Conservation (phyloP, 2,329 filamentous ascomycete genomes). For the Aspergillus fumigatus region DNA sequence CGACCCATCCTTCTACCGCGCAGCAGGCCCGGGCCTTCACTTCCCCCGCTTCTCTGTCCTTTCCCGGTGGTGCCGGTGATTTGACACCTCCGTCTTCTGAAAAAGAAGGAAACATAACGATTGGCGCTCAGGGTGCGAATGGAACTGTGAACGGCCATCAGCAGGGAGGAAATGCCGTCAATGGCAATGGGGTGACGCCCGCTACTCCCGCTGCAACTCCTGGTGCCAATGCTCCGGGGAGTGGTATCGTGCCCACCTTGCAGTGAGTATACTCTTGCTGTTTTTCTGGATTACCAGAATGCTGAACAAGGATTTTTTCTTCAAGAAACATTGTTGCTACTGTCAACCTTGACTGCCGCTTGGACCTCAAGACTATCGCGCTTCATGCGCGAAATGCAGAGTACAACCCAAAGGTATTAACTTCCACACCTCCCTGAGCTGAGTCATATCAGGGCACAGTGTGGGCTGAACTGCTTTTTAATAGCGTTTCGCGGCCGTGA, state of each 20-base stretch:
- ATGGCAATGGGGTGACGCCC: conserved; percentile 78
- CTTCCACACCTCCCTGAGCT: conserved; percentile 31
- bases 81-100: conserved; percentile 74
- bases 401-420: conserved; percentile 91
- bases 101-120: conserved; percentile 56
- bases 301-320: conserved; percentile 42
- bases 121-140: conserved; percentile 44
- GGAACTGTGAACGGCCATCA: conserved; percentile 49
- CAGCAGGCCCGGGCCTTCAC: conserved; percentile 95
- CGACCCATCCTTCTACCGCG: conserved; percentile 86
- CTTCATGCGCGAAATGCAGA: conserved; percentile 97
- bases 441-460: conserved; percentile 33
- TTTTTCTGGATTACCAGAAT: conserved; percentile 44
- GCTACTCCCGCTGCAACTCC: conserved; percentile 89
- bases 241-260: conserved; percentile 86
- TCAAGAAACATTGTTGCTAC: conserved; percentile 97
- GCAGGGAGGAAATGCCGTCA: conserved; percentile 55
- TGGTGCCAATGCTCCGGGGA: conserved; percentile 73
- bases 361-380: conserved; percentile 98
- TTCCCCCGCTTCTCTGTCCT: conserved; percentile 85
- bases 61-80: conserved; percentile 77
- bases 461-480: conserved; percentile 43
- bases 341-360: conserved; percentile 93
- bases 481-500: conserved; percentile 96
- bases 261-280: conserved; percentile 75